Conservation (phyloP, 2,329 filamentous ascomycete species). For the Aureobasidium namibiae region DNA sequence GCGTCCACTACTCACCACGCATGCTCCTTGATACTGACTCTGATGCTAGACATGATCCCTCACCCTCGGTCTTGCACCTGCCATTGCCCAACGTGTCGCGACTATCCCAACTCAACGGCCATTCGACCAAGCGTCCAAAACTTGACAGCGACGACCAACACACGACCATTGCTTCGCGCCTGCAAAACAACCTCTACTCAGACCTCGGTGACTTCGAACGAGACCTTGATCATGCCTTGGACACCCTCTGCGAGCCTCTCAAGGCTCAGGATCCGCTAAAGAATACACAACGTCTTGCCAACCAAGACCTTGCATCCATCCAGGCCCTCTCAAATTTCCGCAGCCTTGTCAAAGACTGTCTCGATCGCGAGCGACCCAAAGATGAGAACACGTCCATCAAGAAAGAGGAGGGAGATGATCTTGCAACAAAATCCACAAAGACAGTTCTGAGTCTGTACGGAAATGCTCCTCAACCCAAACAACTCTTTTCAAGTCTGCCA, state of each 20-base stretch:
- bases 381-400: neutral
- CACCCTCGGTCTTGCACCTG: constrained; percentile 38
- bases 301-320: constrained; percentile 30
- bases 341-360: constrained; percentile 21
- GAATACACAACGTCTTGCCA: constrained; percentile 19
- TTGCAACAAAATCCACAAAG: constrained; percentile 32
- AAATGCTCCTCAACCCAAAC: constrained; percentile 63
- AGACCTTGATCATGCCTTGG: constrained; percentile 34
- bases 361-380: constrained; percentile 21
- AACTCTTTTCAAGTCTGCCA: constrained; percentile 81
- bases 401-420: neutral
- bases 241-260: constrained; percentile 30
- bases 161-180: constrained; percentile 30
- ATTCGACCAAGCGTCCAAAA: constrained; percentile 38
- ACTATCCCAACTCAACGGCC: constrained; percentile 27
- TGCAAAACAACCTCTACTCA: constrained; percentile 32
- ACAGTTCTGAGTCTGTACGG: constrained; percentile 70
- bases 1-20: neutral
- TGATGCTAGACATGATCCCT: constrained; percentile 29
- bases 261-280: constrained; percentile 20
- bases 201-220: constrained; percentile 18
- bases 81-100: constrained; percentile 23
- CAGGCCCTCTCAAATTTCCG: constrained; percentile 24
- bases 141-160: constrained; percentile 28
- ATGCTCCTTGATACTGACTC: constrained; percentile 12